Evolutionary conservation across 164 flowering plant genomes (phyloP).

Genomic region (Kalanchoe fedtschenkoi): DNA sequence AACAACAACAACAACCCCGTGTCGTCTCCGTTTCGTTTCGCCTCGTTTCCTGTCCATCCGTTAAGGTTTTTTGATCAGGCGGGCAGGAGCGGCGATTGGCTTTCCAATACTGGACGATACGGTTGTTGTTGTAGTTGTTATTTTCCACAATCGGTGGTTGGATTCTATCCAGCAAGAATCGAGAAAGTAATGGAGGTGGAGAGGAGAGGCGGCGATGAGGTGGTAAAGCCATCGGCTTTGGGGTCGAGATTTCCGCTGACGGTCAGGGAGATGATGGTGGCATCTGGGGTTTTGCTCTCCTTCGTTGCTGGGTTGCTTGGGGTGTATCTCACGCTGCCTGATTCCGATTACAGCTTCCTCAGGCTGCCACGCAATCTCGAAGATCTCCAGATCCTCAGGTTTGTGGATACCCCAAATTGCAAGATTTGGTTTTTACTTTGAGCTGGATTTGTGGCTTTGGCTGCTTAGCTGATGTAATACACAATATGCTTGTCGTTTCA

Average conservation of each 20-base stretch:
- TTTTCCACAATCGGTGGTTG: too few species aligned
- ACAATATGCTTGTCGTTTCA: neutral
- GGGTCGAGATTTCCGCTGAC: constrained; percentile 39
- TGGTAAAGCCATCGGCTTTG: neutral
- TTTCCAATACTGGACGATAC: neutral
- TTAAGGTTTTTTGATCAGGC: neutral
- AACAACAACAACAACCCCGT: neutral
- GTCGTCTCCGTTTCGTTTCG: neutral
- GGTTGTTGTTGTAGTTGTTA: neutral
- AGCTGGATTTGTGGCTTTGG: neutral
- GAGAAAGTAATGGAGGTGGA: constrained; percentile 12
- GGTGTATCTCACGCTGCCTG: constrained; percentile 81
- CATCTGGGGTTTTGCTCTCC: constrained; percentile 41
- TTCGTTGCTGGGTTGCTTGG: constrained; percentile 47
- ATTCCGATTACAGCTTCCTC: constrained; percentile 88
- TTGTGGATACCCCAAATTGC: neutral
- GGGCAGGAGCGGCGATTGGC: neutral
- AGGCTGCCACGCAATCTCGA: constrained; percentile 73
- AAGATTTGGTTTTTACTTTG: neutral
- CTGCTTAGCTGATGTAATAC: neutral
- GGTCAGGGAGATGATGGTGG: constrained; percentile 48
- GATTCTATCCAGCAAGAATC: neutral
- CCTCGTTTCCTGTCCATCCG: neutral
- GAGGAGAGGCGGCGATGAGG: constrained; percentile 5
- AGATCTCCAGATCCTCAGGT: constrained; percentile 87